Conservation (phyloP, 75 land plant genomes). For the Cunninghamia lanceolata region DNA sequence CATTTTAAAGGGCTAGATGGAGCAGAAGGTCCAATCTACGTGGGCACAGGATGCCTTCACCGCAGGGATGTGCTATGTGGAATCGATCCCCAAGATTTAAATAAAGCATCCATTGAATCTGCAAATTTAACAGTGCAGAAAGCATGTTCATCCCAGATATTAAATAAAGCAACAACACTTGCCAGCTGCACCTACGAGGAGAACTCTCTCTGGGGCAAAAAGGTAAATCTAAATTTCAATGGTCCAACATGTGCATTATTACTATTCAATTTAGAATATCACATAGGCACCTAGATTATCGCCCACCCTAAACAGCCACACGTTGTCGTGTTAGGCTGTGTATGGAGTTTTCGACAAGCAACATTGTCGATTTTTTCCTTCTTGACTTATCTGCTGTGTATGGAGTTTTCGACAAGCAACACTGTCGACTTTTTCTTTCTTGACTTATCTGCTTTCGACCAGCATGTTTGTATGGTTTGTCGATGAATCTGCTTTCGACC, state of each 20-base stretch:
- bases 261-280: no score
- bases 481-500: no score
- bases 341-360: no score
- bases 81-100: background rate
- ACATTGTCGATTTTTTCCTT: no score
- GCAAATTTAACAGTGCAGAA: background rate
- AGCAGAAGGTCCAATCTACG: constrained; percentile 25
- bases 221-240: background rate
- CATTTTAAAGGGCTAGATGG: constrained; percentile 24
- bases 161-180: constrained; percentile 10
- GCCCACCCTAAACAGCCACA: no score
- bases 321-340: no score
- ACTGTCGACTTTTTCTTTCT: no score
- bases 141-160: constrained; percentile 6
- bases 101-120: background rate
- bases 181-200: background rate
- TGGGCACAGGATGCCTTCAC: background rate
- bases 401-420: no score
- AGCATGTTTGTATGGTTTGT: no score
- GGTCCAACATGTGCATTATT: background rate
- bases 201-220: background rate
- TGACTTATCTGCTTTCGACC: no score
- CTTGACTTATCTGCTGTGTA: no score
- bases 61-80: constrained; percentile 21
- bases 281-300: no score